Conservation (phyloP, 768 basidiomycete species). For the Termitomyces sp. region DNA sequence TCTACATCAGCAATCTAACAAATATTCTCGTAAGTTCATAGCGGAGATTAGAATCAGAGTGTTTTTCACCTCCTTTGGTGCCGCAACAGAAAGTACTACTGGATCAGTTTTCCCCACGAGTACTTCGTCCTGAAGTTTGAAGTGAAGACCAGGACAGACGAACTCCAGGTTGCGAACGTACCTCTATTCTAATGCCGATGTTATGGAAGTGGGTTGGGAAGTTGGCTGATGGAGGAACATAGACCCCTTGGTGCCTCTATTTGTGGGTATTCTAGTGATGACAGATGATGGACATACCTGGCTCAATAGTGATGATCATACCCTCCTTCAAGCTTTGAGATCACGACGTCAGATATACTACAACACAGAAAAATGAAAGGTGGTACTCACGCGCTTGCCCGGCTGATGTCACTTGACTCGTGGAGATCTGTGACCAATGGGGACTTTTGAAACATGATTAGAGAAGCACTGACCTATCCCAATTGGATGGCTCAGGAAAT, state of each 20-base stretch:
- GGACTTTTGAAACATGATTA: neutral
- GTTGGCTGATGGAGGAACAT: constrained; percentile 73
- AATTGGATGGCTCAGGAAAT: constrained; percentile 88
- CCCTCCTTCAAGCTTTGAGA: constrained; percentile 61
- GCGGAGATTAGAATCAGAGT: neutral
- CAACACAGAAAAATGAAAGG: neutral
- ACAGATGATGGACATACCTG: constrained; percentile 38
- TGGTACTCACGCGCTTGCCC: constrained; percentile 42
- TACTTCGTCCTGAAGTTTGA: constrained; percentile 56
- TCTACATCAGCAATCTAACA: constrained; percentile 69
- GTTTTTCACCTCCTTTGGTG: constrained; percentile 72
- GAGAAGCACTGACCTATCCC: constrained; percentile 62
- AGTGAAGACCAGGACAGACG: neutral
- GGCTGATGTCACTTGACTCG: constrained; percentile 65
- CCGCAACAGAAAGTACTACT: constrained; percentile 58
- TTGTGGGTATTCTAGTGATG: neutral
- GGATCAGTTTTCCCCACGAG: constrained; percentile 59
- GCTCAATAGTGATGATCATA: constrained; percentile 92
- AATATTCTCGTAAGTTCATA: neutral
- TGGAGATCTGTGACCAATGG: constrained; percentile 63
- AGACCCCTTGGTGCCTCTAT: constrained; percentile 52
- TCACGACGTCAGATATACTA: neutral
- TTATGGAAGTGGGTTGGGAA: constrained; percentile 91
- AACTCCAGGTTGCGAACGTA: constrained; percentile 15
- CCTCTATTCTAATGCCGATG: constrained; percentile 90